Conservation (phyloP, 768 basidiomycete genomes). For the Boletus pseudo-olivaceus region DNA sequence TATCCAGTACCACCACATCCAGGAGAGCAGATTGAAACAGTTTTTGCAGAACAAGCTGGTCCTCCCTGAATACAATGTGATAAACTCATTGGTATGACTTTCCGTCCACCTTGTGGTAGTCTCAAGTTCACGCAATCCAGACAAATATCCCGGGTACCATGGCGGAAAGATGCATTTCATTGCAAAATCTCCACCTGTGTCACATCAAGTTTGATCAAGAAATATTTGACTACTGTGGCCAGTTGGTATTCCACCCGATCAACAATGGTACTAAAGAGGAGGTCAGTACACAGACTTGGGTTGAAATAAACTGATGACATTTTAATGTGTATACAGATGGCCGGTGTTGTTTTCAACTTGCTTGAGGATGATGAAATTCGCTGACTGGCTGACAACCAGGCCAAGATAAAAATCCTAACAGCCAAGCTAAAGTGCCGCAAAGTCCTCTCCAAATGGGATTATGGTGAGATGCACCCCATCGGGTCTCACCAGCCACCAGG, state of each 20-base stretch:
- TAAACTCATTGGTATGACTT: no score
- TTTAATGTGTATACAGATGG: neutral
- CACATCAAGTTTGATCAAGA: neutral
- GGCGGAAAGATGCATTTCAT: neutral
- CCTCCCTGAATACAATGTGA: no score
- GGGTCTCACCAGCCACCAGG: neutral
- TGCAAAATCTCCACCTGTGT: fast-evolving
- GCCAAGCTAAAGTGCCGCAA: neutral
- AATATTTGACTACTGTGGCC: neutral
- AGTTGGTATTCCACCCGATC: neutral
- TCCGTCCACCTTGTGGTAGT: no score
- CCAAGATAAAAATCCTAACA: neutral
- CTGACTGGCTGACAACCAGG: neutral
- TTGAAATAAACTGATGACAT: no score
- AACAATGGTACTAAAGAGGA: neutral
- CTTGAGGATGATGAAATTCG: neutral
- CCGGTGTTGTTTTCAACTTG: neutral
- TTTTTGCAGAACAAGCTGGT: no score
- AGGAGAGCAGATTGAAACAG: no score
- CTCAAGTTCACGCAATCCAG: no score
- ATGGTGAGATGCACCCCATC: neutral
- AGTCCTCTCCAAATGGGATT: neutral
- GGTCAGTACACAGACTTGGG: neutral
- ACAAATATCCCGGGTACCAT: no score
- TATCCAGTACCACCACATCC: no score